Conservation (phyloP, 2,329 filamentous ascomycete species). For the Ophiosphaerella herpotricha region DNA sequence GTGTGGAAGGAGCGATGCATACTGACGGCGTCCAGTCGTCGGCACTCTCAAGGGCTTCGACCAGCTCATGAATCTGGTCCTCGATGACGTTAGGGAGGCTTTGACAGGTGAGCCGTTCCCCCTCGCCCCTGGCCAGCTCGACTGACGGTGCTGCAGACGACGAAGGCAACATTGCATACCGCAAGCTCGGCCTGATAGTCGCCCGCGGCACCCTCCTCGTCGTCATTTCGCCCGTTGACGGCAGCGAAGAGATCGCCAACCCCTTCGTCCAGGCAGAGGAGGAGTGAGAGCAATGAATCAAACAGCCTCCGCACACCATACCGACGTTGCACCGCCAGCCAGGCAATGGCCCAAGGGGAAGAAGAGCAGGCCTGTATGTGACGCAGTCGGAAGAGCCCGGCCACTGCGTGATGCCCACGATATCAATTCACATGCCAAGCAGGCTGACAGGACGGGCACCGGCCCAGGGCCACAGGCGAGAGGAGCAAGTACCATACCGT, state of each 20-base stretch:
- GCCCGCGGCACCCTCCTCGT: slow-evolving; percentile 91
- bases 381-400: neutral
- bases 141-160: slow-evolving; percentile 67
- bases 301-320: neutral
- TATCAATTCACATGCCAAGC: neutral
- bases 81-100: slow-evolving; percentile 90
- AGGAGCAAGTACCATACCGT: neutral
- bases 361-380: too few relatives aligned
- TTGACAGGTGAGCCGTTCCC: slow-evolving; percentile 71
- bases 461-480: neutral
- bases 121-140: neutral
- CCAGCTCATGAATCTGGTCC: slow-evolving; percentile 94
- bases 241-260: slow-evolving; percentile 94
- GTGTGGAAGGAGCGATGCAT: neutral
- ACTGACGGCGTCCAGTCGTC: slow-evolving; percentile 63
- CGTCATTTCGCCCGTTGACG: slow-evolving; percentile 88
- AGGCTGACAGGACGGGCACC: too few relatives aligned
- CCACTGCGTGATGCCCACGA: slow-evolving; percentile 6
- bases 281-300: slow-evolving; percentile 11
- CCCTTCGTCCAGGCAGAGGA: slow-evolving; percentile 76
- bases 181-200: slow-evolving; percentile 81
- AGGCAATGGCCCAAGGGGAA: too few relatives aligned
- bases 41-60: slow-evolving; percentile 95
- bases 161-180: slow-evolving; percentile 82
- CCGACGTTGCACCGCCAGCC: too few relatives aligned